phyloP scores from a whole-genome alignment of 192 early-diverging fungal species.

The Diversispora eburnea region DNA sequence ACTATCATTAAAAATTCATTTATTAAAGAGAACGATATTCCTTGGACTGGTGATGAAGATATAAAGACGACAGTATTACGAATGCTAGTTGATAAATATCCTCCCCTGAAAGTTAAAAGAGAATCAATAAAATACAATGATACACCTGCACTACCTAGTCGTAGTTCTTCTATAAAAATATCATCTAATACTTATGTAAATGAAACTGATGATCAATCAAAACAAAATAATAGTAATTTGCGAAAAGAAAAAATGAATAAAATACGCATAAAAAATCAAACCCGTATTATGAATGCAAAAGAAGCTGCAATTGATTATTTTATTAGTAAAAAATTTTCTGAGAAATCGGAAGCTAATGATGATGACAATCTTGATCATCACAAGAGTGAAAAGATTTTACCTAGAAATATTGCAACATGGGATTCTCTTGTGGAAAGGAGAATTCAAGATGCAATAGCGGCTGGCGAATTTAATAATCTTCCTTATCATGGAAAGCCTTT shows the following conservation, averaged over 20 bases:
- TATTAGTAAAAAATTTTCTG: background rate
- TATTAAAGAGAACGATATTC: conserved; percentile 23
- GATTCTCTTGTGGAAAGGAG: conserved; percentile 23
- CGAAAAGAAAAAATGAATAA: conserved; percentile 18
- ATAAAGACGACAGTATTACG: conserved; percentile 27
- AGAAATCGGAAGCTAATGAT: background rate
- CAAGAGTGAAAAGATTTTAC: background rate
- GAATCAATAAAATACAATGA: conserved; percentile 18
- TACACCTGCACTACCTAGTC: background rate
- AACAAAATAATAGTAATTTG: background rate
- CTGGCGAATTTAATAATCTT: conserved; percentile 33
- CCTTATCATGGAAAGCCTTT: conserved; percentile 31
- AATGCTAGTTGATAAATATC: conserved; percentile 37
- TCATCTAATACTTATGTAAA: background rate
- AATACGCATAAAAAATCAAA: conserved; percentile 17
- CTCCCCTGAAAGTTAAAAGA: conserved; percentile 31
- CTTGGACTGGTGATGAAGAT: conserved; percentile 34
- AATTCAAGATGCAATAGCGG: conserved; percentile 29
- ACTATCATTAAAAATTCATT: conserved; percentile 20
- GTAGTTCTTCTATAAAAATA: background rate
- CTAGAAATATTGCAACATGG: conserved; percentile 18
- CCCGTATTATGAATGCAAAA: conserved; percentile 23
- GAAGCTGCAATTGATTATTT: conserved; percentile 31
- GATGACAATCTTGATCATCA: background rate
- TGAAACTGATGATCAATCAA: background rate